Conservation (phyloP, 164 flowering plant species). For the Umbilicus rupestris region DNA sequence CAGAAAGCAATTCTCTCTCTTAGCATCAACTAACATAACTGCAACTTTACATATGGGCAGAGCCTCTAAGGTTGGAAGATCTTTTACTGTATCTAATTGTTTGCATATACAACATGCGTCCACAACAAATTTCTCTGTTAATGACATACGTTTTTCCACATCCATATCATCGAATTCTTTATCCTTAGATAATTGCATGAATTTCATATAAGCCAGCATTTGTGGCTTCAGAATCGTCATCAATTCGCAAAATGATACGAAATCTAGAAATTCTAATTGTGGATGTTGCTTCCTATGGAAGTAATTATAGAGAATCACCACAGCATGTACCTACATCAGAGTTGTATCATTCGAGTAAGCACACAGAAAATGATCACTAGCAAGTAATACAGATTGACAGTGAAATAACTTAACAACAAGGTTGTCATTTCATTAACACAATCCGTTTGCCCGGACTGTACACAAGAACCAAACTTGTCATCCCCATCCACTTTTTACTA, state of each 20-base stretch:
- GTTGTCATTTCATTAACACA: too few species aligned
- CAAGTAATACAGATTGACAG: too few species aligned
- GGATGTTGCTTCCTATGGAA: conserved; percentile 62
- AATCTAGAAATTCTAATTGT: conserved; percentile 40
- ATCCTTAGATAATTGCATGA: conserved; percentile 22
- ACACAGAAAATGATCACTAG: background rate
- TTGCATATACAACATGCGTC: conserved; percentile 54
- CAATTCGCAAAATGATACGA: conserved; percentile 59
- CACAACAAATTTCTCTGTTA: conserved; percentile 53
- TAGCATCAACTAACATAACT: conserved; percentile 48
- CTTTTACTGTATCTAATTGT: conserved; percentile 42
- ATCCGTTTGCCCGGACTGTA: too few species aligned
- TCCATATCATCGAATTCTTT: conserved; percentile 19
- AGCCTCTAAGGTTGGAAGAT: conserved; percentile 29
- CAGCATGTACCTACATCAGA: conserved; percentile 67
- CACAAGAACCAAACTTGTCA: too few species aligned
- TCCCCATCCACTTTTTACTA: too few species aligned
- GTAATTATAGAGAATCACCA: conserved; percentile 80
- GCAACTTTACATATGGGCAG: conserved; percentile 68
- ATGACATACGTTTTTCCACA: conserved; percentile 33
- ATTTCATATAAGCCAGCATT: conserved; percentile 37
- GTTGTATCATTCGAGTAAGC: conserved; percentile 1
- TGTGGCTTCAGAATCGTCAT: conserved; percentile 41
- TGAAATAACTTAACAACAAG: too few species aligned
- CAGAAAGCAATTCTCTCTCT: conserved; percentile 55